Evolutionary conservation across 345 rosid species (phyloP).

Genomic region (Cochlearia excelsa): DNA sequence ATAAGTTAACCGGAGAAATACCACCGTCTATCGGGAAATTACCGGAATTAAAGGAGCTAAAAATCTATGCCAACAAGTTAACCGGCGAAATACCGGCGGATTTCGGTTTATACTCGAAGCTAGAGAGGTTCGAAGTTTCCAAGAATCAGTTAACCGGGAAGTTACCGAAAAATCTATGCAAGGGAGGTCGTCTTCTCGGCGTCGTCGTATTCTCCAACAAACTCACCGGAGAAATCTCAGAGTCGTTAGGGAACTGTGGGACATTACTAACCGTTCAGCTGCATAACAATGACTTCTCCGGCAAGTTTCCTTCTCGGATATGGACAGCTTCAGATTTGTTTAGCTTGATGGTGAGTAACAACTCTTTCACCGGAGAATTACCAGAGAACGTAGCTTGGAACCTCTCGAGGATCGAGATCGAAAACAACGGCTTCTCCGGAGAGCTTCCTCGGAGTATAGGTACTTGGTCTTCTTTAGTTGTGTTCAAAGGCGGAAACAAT

Average conservation of each 20-base stretch:
- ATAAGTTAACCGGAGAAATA: constrained; percentile 59
- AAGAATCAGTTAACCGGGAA: constrained; percentile 59
- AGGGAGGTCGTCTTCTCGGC: constrained; percentile 52
- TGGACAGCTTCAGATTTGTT: constrained; percentile 59
- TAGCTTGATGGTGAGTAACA: constrained; percentile 54
- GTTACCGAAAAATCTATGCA: constrained; percentile 67
- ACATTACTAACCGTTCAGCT: constrained; percentile 60
- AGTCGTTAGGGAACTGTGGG: constrained; percentile 59
- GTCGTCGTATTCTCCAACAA: constrained; percentile 61
- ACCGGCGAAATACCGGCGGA: constrained; percentile 67
- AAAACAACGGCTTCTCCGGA: constrained; percentile 70
- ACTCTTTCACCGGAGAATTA: constrained; percentile 64
- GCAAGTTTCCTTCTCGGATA: constrained; percentile 64
- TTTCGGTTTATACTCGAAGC: constrained; percentile 58
- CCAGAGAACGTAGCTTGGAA: constrained; percentile 62
- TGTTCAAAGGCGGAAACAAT: constrained; percentile 68
- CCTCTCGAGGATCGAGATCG: constrained; percentile 63
- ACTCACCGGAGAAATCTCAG: constrained; percentile 63
- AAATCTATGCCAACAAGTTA: constrained; percentile 54
- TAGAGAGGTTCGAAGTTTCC: constrained; percentile 61
- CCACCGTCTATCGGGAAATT: constrained; percentile 54
- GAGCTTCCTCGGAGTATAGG: constrained; percentile 52
- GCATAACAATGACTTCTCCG: constrained; percentile 63
- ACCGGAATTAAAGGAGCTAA: constrained; percentile 40
- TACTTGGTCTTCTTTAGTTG: constrained; percentile 53